Evolutionary conservation across 148 eudicot species (phyloP).

Genomic region (Vaccinium darrowii): DNA sequence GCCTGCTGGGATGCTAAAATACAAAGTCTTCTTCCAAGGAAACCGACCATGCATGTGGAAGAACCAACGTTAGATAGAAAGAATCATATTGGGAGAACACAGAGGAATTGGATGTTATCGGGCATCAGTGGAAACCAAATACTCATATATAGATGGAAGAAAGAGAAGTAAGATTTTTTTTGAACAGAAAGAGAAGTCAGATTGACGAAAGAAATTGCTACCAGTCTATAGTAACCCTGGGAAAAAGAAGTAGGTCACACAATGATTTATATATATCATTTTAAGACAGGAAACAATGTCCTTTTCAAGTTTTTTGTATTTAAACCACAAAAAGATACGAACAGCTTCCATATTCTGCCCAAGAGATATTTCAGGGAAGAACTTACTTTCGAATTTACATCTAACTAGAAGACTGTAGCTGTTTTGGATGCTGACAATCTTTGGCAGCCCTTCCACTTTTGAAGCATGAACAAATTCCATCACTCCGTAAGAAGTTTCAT

Average conservation of each 20-base stretch:
- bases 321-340: not conserved
- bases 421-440: conserved; percentile 91
- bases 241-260: not conserved
- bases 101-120: conserved; percentile 1
- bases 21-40: not conserved
- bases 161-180: not conserved
- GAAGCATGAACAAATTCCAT: conserved; percentile 97
- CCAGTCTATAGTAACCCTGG: not conserved
- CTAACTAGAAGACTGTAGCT: conserved; percentile 75
- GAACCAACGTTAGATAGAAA: not conserved
- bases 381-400: conserved; percentile 79
- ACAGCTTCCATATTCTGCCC: not conserved
- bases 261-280: not conserved
- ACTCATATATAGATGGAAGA: not conserved
- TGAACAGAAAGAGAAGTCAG: not conserved
- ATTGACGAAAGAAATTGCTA: not conserved
- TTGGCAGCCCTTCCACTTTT: conserved; percentile 81
- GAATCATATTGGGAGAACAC: not conserved
- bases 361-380: conserved; percentile 8
- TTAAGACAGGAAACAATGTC: not conserved
- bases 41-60: not conserved
- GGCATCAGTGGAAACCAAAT: not conserved
- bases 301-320: not conserved
- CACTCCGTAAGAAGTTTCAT: conserved; percentile 96
- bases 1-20: not conserved